Conservation (phyloP, 192 early-diverging fungal species). For the Coemansia sp. region DNA sequence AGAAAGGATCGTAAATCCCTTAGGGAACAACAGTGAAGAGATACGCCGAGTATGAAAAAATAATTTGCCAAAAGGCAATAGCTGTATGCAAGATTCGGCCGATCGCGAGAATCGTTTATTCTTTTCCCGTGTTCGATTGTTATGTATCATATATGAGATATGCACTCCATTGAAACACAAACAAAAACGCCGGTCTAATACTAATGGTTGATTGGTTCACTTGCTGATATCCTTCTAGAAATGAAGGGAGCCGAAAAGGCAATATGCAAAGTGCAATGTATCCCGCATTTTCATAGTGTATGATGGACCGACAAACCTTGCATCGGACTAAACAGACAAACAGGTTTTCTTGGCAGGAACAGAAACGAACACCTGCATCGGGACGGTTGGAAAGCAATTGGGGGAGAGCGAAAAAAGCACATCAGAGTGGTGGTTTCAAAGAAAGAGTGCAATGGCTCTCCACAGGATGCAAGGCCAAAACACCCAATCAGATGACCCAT, state of each 20-base stretch:
- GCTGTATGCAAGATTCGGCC: conserved; percentile 3
- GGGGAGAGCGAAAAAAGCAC: not conserved
- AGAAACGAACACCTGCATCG: not conserved
- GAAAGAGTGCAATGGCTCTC: no score
- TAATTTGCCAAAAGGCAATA: not conserved
- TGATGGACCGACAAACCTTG: conserved; percentile 3
- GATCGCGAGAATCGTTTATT: not conserved
- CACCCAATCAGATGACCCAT: no score
- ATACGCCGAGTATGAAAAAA: conserved; percentile 4
- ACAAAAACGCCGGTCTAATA: not conserved
- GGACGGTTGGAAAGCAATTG: not conserved
- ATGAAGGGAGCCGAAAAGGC: not conserved
- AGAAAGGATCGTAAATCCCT: not conserved
- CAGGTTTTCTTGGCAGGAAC: not conserved
- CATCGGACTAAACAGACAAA: not conserved
- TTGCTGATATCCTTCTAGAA: not conserved
- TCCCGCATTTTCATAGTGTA: not conserved
- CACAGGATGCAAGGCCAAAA: no score
- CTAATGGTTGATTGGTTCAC: not conserved
- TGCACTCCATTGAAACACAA: no score
- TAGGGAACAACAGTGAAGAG: not conserved
- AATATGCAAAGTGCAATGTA: conserved; percentile 1
- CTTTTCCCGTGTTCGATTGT: no score
- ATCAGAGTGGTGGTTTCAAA: no score
- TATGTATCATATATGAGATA: no score